Conservation (phyloP, 805 yeast genomes). For the Jamesozyma lodderae region DNA sequence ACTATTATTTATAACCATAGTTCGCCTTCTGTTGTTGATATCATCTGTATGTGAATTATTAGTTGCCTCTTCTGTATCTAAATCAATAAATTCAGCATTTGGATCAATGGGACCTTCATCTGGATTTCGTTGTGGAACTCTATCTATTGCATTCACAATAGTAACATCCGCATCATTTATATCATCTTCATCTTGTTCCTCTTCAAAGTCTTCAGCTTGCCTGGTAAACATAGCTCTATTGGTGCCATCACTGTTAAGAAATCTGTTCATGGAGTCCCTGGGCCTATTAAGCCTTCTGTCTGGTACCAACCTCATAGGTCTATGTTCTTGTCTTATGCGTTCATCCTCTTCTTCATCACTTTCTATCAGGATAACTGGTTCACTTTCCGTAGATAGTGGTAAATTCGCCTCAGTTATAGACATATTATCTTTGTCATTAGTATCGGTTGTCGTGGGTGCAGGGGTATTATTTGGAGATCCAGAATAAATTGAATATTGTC, state of each 20-base stretch:
- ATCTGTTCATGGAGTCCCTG: conserved; percentile 13
- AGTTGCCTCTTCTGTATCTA: conserved; percentile 16
- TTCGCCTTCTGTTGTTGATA: not conserved
- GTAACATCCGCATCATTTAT: conserved; percentile 8
- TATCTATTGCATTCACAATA: conserved; percentile 13
- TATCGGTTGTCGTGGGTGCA: too few species aligned
- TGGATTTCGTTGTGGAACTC: too few species aligned
- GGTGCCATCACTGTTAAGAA: conserved; percentile 5
- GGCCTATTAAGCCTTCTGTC: conserved; percentile 13
- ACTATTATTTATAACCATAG: conserved; percentile 2
- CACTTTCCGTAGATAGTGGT: not conserved
- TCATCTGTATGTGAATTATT: too few species aligned
- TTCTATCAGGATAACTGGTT: conserved; percentile 19
- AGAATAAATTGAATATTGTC: too few species aligned
- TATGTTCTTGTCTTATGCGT: conserved; percentile 9
- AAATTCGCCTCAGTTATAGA: not conserved
- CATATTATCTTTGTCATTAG: not conserved
- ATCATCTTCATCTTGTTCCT: not conserved
- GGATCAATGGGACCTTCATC: conserved; percentile 13
- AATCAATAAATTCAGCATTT: conserved; percentile 24
- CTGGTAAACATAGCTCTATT: conserved; percentile 4
- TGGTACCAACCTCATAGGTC: conserved; percentile 9
- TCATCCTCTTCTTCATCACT: conserved; percentile 26
- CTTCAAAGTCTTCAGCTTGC: not conserved
- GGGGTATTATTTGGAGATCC: too few species aligned